These are phyloP conservation scores for Neobulgaria alba DNA, from an alignment of 2,329 filamentous ascomycete species.

Conservation along the genomic window DNA sequence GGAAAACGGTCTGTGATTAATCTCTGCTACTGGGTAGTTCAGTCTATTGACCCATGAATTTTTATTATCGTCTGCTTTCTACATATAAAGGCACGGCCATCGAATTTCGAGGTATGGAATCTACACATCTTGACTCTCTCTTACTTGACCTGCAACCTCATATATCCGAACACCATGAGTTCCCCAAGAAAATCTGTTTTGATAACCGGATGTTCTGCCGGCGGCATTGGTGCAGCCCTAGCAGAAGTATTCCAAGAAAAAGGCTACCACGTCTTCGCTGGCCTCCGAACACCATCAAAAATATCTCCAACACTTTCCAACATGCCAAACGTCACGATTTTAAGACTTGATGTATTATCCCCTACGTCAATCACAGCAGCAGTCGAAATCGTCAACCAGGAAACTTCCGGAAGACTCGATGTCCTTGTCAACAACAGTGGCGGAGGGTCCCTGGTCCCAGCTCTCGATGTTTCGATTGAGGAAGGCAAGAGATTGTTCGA, in stretches of 20 bases:
- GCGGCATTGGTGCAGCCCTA: constrained; percentile 31
- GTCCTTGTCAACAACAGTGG: constrained; percentile 39
- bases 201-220: constrained; percentile 32
- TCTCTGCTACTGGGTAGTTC: too few relatives aligned
- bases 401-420: constrained; percentile 31
- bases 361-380: constrained; percentile 27
- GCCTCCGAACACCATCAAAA: constrained; percentile 30
- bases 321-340: constrained; percentile 28
- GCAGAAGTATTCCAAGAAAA: constrained; percentile 29
- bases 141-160: too few relatives aligned
- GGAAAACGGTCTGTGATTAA: too few relatives aligned
- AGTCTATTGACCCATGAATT: too few relatives aligned
- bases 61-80: too few relatives aligned
- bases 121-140: too few relatives aligned
- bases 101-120: too few relatives aligned
- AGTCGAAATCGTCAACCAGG: constrained; percentile 24
- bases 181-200: constrained; percentile 19
- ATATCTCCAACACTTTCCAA: constrained; percentile 27
- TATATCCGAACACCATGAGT: too few relatives aligned
- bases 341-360: constrained; percentile 34
- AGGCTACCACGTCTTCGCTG: constrained; percentile 33
- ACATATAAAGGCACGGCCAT: too few relatives aligned
- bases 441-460: constrained; percentile 24
- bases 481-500: constrained; percentile 23
- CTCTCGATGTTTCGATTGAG: constrained; percentile 24